These are phyloP conservation scores for Fraxinus paxiana DNA, from an alignment of 305 asterid genomes.

Conservation along the genomic window DNA sequence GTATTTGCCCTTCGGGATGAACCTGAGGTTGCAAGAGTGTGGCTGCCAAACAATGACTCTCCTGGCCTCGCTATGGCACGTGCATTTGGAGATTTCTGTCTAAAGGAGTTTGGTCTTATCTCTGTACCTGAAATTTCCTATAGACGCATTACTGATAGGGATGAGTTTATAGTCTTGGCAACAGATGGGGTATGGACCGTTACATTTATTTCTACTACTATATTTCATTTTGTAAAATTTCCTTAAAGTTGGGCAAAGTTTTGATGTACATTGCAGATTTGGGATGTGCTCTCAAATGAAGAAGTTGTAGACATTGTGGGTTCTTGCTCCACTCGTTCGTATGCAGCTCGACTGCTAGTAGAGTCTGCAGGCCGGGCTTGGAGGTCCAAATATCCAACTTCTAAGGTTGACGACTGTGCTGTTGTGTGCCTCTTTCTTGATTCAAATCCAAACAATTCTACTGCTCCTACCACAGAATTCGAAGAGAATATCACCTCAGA, in stretches of 20 bases:
- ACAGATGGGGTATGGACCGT: constrained; percentile 64
- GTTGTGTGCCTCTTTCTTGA: constrained; percentile 75
- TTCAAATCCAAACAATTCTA: constrained; percentile 28
- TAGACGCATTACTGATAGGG: constrained; percentile 56
- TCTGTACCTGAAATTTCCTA: constrained; percentile 72
- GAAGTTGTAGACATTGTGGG: constrained; percentile 66
- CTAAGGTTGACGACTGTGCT: constrained; percentile 79
- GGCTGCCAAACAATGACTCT: constrained; percentile 68
- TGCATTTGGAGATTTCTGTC: constrained; percentile 87
- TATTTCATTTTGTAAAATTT: neutral
- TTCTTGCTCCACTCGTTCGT: constrained; percentile 47
- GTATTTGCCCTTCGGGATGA: constrained; percentile 79
- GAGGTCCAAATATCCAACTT: constrained; percentile 62
- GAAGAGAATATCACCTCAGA: constrained; percentile 22
- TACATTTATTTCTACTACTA: neutral
- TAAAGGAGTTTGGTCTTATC: constrained; percentile 75
- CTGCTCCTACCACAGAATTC: constrained; percentile 24
- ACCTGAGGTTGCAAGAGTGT: constrained; percentile 78
- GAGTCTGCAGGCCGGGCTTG: constrained; percentile 67
- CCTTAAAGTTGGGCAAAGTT: neutral
- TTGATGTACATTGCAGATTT: constrained; percentile 43
- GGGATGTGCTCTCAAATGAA: constrained; percentile 79
- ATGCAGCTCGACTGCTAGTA: constrained; percentile 60
- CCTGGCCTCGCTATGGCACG: constrained; percentile 97
- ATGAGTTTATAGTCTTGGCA: constrained; percentile 70